These are phyloP conservation scores for Gossypium armourianum DNA, from an alignment of 441 rosid genomes.

Conservation along the genomic window DNA sequence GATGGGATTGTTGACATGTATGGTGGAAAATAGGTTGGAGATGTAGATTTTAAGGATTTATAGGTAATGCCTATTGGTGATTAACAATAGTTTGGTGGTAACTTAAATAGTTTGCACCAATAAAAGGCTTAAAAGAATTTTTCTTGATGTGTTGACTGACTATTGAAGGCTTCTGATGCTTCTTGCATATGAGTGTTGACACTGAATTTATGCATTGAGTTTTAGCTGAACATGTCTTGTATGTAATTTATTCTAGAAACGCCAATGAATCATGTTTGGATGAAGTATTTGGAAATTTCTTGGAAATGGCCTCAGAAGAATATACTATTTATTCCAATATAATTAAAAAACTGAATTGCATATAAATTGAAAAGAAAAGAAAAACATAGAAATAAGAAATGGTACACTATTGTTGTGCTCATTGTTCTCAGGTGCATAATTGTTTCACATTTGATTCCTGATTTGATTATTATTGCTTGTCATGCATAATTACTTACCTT, in stretches of 20 bases:
- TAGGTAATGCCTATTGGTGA: not conserved
- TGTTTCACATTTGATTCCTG: not conserved
- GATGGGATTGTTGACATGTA: not conserved
- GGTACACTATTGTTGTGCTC: not conserved
- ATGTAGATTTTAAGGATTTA: not conserved
- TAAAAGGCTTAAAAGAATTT: not conserved
- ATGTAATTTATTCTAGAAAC: not conserved
- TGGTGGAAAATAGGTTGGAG: not conserved
- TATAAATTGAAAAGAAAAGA: conserved; percentile 3
- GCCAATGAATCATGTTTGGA: not conserved
- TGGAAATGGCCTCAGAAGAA: not conserved
- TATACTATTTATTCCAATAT: not conserved
- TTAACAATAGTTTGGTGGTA: not conserved
- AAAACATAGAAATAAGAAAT: not conserved
- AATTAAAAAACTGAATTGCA: not conserved
- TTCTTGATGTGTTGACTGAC: not conserved
- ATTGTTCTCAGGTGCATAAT: not conserved
- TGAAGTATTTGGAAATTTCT: not conserved
- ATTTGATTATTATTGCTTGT: not conserved
- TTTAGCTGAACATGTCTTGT: not conserved
- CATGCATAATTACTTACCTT: not conserved
- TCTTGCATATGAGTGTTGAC: not conserved
- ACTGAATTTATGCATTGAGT: not conserved
- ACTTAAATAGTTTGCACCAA: not conserved
- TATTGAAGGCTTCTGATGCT: not conserved